Evolutionary conservation across 441 rosid species (phyloP).

Genomic region (Kokia cookei): DNA sequence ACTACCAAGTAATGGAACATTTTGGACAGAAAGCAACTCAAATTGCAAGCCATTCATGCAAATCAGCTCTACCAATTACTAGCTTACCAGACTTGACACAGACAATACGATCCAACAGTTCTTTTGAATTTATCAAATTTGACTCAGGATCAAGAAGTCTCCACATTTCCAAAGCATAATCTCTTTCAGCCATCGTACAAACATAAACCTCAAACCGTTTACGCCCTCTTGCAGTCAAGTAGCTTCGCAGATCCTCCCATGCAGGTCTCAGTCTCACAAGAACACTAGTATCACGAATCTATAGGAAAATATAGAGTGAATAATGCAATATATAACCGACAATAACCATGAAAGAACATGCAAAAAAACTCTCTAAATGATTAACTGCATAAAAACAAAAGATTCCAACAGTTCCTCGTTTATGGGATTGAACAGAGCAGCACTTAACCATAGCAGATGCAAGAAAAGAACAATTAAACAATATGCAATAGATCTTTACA

Average conservation of each 20-base stretch:
- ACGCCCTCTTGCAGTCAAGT: conserved; percentile 93
- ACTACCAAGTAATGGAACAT: not conserved
- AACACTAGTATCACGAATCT: conserved; percentile 99
- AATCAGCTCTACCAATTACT: not conserved
- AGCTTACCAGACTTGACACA: conserved; percentile 93
- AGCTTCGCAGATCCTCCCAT: conserved; percentile 95
- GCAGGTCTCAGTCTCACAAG: conserved; percentile 99
- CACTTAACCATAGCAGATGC: not conserved
- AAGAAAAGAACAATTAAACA: not conserved
- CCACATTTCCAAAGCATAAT: conserved; percentile 99
- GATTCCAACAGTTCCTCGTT: not conserved
- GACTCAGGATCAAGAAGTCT: conserved; percentile 99
- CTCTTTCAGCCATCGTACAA: conserved; percentile 99
- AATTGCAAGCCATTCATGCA: conserved; percentile 10
- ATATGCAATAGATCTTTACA: not conserved
- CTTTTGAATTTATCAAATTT: conserved; percentile 74
- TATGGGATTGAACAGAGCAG: not conserved
- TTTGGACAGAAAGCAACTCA: not conserved
- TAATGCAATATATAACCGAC: not conserved
- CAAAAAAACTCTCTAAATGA: not conserved
- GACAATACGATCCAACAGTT: conserved; percentile 77
- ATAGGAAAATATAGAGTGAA: conserved; percentile 8
- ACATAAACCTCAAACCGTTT: conserved; percentile 99
- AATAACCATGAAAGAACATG: not conserved
- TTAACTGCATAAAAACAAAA: not conserved